These are phyloP conservation scores for Nicotiana undulata DNA, from an alignment of 257 asterid species.

Conservation along the genomic window DNA sequence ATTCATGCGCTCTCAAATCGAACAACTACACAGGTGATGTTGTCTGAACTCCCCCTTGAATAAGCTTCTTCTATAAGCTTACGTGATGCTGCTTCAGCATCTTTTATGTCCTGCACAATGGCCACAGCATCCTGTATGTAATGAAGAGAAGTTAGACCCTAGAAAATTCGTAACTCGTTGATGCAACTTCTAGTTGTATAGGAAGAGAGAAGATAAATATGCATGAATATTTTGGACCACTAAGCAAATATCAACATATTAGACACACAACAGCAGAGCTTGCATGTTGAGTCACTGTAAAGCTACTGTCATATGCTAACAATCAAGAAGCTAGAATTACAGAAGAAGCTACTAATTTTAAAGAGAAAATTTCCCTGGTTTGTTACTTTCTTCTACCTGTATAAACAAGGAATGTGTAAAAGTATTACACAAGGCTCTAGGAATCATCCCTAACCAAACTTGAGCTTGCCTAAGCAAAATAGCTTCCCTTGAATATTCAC, in stretches of 20 bases:
- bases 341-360: background rate
- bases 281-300: background rate
- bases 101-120: slow-evolving; percentile 49
- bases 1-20: slow-evolving; percentile 41
- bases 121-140: slow-evolving; percentile 56
- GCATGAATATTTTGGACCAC: background rate
- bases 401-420: background rate
- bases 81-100: slow-evolving; percentile 62
- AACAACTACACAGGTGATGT: slow-evolving; percentile 69
- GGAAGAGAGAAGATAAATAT: background rate
- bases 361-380: background rate
- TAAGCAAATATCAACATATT: background rate
- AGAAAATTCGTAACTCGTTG: background rate
- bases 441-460: background rate
- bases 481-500: background rate
- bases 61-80: slow-evolving; percentile 62
- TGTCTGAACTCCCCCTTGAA: slow-evolving; percentile 62
- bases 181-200: background rate
- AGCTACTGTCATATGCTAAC: background rate
- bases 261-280: background rate
- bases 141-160: background rate
- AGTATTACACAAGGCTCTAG: background rate
- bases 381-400: background rate
- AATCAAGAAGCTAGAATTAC: background rate
- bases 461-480: background rate